Evolutionary conservation across 345 rosid species (phyloP).

Genomic region (Kernera saxatilis): DNA sequence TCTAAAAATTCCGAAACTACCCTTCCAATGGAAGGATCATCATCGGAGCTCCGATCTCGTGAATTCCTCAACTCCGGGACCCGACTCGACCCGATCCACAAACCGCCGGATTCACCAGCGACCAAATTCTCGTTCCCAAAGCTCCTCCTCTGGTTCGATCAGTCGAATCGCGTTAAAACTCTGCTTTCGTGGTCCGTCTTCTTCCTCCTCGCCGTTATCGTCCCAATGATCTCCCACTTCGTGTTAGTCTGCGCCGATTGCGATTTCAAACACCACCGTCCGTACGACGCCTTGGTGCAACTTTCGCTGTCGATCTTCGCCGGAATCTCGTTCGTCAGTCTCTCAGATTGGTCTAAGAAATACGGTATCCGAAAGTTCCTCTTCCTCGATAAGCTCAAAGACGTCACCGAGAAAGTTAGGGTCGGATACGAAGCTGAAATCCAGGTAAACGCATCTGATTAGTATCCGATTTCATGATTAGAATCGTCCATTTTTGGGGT

Average conservation of each 20-base stretch:
- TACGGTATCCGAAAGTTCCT: conserved; percentile 60
- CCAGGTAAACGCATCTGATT: conserved; percentile 36
- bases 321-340: conserved; percentile 52
- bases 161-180: conserved; percentile 45
- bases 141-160: conserved; percentile 45
- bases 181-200: conserved; percentile 66
- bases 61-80: neutral
- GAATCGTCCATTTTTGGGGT: neutral
- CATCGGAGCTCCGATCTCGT: conserved; percentile 12
- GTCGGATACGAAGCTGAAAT: conserved; percentile 54
- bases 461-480: neutral
- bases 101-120: conserved; percentile 10
- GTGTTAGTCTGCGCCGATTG: conserved; percentile 51
- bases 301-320: conserved; percentile 69
- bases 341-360: conserved; percentile 58
- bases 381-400: conserved; percentile 62
- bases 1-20: neutral
- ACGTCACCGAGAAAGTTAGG: conserved; percentile 47
- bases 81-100: conserved; percentile 20
- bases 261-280: conserved; percentile 52
- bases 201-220: conserved; percentile 51
- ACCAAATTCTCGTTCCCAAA: neutral
- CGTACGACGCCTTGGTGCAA: conserved; percentile 66
- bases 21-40: conserved; percentile 21
- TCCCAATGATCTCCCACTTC: conserved; percentile 74